Evolutionary conservation across 768 basidiomycete species (phyloP).

Genomic region (Suillus fuscotomentosus): DNA sequence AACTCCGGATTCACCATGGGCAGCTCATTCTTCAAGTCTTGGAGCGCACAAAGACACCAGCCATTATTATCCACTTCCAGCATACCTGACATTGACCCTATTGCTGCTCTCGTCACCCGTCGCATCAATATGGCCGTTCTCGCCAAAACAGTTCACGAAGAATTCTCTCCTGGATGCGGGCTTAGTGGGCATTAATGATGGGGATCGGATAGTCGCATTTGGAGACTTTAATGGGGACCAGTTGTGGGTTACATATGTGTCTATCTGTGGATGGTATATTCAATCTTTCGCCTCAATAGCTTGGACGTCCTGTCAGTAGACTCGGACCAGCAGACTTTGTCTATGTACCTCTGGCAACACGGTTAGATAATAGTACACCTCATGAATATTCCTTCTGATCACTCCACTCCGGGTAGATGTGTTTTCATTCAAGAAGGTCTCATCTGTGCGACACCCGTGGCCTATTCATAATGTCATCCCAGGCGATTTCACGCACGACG

Average conservation of each 20-base stretch:
- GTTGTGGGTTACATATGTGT: constrained; percentile 54
- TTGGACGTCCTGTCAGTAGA: constrained; percentile 78
- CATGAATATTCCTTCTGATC: constrained; percentile 1
- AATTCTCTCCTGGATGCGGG: constrained; percentile 83
- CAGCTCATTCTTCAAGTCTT: constrained; percentile 1
- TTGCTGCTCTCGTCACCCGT: constrained; percentile 21
- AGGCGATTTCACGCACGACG: constrained; percentile 91
- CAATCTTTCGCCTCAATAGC: constrained; percentile 37
- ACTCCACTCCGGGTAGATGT: constrained; percentile 40
- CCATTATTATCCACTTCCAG: neutral
- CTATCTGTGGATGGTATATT: neutral
- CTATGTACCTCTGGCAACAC: constrained; percentile 81
- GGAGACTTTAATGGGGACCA: constrained; percentile 98
- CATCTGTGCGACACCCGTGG: constrained; percentile 51
- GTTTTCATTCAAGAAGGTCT: constrained; percentile 53
- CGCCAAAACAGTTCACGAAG: constrained; percentile 78
- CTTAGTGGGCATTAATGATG: constrained; percentile 69
- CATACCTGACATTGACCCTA: constrained; percentile 7
- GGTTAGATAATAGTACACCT: constrained; percentile 40
- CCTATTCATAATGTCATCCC: constrained; percentile 83
- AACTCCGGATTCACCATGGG: neutral
- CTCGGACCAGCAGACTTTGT: constrained; percentile 73
- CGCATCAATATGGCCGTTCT: constrained; percentile 74
- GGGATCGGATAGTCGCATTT: constrained; percentile 78
- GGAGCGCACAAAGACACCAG: constrained; percentile 1